phyloP scores from a whole-genome alignment of 495 filamentous ascomycete species.

The Trichoderma virens region DNA sequence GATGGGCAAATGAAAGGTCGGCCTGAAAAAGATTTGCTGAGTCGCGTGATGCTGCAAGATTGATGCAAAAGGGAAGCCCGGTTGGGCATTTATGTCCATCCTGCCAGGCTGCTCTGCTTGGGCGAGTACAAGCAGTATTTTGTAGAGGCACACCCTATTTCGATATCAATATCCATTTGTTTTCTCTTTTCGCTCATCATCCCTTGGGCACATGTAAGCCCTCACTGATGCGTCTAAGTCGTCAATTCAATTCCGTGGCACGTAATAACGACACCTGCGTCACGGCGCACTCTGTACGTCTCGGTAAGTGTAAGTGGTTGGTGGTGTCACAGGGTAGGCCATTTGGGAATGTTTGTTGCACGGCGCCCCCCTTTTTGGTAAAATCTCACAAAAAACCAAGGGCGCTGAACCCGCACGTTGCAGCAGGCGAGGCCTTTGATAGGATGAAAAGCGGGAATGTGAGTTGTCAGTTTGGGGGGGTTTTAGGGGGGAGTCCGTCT shows the following conservation, averaged over 20 bases:
- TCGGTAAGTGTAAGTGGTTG: too few relatives aligned
- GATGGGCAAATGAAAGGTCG: slow-evolving; percentile 2
- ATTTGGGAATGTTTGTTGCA: too few relatives aligned
- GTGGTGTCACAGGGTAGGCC: too few relatives aligned
- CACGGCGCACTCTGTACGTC: too few relatives aligned
- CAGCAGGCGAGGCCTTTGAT: background rate
- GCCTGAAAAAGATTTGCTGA: background rate
- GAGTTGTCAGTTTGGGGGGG: background rate
- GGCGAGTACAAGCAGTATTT: background rate
- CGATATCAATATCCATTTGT: too few relatives aligned
- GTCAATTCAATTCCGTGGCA: too few relatives aligned
- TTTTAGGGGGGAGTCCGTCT: too few relatives aligned
- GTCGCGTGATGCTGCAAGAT: slow-evolving; percentile 7
- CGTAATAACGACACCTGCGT: too few relatives aligned
- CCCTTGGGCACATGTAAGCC: too few relatives aligned
- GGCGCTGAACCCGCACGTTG: background rate
- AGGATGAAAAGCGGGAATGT: background rate
- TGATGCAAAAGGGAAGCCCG: background rate
- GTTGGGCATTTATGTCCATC: background rate
- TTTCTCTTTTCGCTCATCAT: too few relatives aligned
- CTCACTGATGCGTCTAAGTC: too few relatives aligned
- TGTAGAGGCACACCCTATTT: too few relatives aligned
- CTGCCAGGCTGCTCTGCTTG: background rate
- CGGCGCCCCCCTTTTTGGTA: background rate
- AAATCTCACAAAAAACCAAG: background rate